These are phyloP conservation scores for Neoboletus subvelutipes DNA, from an alignment of 768 basidiomycete genomes.

Conservation along the genomic window DNA sequence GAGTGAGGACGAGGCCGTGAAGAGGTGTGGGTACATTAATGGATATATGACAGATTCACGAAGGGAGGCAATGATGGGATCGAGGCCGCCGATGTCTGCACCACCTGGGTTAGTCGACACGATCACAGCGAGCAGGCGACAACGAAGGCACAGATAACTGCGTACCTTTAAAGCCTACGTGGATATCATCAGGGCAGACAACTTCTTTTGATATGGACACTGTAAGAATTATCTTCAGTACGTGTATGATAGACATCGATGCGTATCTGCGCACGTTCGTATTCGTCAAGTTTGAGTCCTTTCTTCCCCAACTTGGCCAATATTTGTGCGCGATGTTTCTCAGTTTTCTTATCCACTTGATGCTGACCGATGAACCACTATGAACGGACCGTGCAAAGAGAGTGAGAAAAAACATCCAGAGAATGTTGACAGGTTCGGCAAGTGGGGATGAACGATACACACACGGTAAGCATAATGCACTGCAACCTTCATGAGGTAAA, in stretches of 20 bases:
- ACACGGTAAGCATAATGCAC: constrained; percentile 75
- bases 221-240: constrained; percentile 26
- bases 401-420: not conserved
- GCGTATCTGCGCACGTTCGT: constrained; percentile 69
- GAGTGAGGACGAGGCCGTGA: constrained; percentile 76
- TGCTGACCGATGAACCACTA: constrained; percentile 66
- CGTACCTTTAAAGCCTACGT: constrained; percentile 70
- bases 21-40: constrained; percentile 85
- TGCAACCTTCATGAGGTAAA: constrained; percentile 55
- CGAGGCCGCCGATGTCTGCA: constrained; percentile 89
- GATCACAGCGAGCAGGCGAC: not conserved
- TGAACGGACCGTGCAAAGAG: not conserved
- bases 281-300: constrained; percentile 80
- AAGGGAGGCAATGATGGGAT: constrained; percentile 83
- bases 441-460: constrained; percentile 24
- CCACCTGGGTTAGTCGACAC: not conserved
- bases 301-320: constrained; percentile 69
- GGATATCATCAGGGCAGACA: constrained; percentile 88
- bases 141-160: not conserved
- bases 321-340: constrained; percentile 68
- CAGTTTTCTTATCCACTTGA: constrained; percentile 57
- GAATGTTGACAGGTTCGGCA: not conserved
- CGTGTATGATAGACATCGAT: not conserved
- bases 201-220: constrained; percentile 90
- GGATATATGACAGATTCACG: constrained; percentile 97